Evolutionary conservation across 768 basidiomycete genomes (phyloP).

Genomic region (Kwoniella bestiolae): DNA sequence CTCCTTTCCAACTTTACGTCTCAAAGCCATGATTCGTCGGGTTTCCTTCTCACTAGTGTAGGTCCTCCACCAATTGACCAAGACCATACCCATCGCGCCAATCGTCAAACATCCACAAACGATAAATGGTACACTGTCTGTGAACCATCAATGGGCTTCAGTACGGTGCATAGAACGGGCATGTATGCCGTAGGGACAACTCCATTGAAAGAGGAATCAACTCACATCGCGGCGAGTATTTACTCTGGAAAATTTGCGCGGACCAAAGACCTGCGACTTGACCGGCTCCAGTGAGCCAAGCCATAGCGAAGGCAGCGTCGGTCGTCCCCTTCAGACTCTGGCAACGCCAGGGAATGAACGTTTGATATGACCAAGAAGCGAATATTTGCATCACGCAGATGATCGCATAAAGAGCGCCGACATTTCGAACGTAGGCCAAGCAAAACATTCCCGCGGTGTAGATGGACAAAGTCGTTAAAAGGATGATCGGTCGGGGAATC

Average conservation of each 20-base stretch:
- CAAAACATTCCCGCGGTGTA: constrained; percentile 13
- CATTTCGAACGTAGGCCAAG: constrained; percentile 23
- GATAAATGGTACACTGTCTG: constrained; percentile 20
- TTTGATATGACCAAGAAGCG: constrained; percentile 9
- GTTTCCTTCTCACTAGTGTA: constrained; percentile 24
- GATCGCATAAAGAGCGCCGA: constrained; percentile 30
- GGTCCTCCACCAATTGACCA: constrained; percentile 13
- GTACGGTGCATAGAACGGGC: neutral
- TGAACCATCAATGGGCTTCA: neutral
- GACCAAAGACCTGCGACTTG: constrained; percentile 21
- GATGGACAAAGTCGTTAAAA: constrained; percentile 12
- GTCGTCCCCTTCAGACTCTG: constrained; percentile 34
- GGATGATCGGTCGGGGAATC: constrained; percentile 27
- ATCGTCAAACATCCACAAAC: constrained; percentile 12
- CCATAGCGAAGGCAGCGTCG: constrained; percentile 38
- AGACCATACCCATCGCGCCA: constrained; percentile 1
- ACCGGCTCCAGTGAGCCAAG: constrained; percentile 31
- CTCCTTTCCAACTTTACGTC: constrained; percentile 22
- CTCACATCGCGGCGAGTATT: constrained; percentile 39
- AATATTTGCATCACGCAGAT: constrained; percentile 28
- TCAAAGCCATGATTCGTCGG: constrained; percentile 13
- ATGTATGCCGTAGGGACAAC: neutral
- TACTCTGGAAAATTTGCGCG: constrained; percentile 41
- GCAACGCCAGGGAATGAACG: constrained; percentile 34
- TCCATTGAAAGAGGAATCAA: neutral